These are phyloP conservation scores for Sporothrix protearum DNA, from an alignment of 2,329 filamentous ascomycete genomes.

Conservation along the genomic window DNA sequence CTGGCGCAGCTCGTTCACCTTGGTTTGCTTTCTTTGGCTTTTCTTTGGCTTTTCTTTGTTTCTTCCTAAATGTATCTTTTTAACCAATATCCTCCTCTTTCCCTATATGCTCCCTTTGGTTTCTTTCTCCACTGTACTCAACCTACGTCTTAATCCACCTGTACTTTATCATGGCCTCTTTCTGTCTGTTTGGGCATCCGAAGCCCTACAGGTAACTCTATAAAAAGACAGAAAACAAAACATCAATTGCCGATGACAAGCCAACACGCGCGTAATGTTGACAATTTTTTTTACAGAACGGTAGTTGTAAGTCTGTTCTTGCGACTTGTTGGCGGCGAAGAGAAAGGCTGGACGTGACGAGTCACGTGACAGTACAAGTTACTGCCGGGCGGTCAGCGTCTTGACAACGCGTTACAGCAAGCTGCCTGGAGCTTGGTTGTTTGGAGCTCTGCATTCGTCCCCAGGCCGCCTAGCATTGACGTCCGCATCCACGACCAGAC, in stretches of 20 bases:
- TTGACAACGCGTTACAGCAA: conserved; percentile 26
- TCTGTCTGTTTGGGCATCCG: not conserved
- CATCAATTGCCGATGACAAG: too few species aligned
- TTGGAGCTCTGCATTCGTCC: conserved; percentile 12
- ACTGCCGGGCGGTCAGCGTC: conserved; percentile 27
- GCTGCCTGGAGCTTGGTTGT: conserved; percentile 28
- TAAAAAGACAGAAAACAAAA: too few species aligned
- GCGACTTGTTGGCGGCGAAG: not conserved
- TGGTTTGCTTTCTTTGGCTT: not conserved
- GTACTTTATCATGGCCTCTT: not conserved
- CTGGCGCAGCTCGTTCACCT: not conserved
- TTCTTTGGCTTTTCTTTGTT: not conserved
- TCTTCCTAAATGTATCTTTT: not conserved
- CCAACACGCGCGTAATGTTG: too few species aligned
- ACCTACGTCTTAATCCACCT: not conserved
- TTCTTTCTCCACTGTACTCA: not conserved
- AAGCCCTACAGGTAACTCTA: too few species aligned
- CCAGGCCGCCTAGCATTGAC: conserved; percentile 15
- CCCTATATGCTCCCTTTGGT: not conserved
- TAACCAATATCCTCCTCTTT: not conserved
- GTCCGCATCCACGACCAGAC: conserved; percentile 27
- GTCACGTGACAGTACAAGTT: conserved; percentile 23
- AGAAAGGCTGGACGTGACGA: not conserved
- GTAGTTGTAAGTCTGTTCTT: not conserved
- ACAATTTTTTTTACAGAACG: too few species aligned